These are phyloP conservation scores for Hysterium pulicare DNA, from an alignment of 2,329 filamentous ascomycete species.

Conservation along the genomic window DNA sequence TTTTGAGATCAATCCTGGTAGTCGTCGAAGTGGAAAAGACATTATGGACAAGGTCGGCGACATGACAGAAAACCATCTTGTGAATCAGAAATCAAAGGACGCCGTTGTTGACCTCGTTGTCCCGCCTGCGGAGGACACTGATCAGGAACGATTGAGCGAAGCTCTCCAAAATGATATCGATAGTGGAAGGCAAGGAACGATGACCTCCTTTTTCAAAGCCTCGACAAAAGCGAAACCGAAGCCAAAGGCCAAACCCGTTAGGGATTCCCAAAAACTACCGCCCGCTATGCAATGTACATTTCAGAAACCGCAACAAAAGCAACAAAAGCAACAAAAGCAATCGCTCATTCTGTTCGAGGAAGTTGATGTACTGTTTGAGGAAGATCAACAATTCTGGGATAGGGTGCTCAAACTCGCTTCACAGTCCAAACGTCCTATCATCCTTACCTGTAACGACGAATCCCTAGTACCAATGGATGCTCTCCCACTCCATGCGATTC, in stretches of 20 bases:
- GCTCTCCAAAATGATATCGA: slow-evolving; percentile 57
- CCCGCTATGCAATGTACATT: slow-evolving; percentile 20
- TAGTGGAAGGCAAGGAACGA: slow-evolving; percentile 70
- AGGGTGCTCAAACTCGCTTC: slow-evolving; percentile 74
- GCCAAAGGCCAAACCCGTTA: slow-evolving; percentile 9
- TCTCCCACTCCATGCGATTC: slow-evolving; percentile 78
- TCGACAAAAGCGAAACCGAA: slow-evolving; percentile 22
- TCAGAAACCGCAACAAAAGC: slow-evolving; percentile 18
- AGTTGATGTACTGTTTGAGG: slow-evolving; percentile 88
- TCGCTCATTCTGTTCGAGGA: slow-evolving; percentile 93
- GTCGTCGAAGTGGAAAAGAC: slow-evolving; percentile 81
- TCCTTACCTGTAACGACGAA: slow-evolving; percentile 95
- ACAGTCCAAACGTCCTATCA: slow-evolving; percentile 84
- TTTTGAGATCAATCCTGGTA: slow-evolving; percentile 88
- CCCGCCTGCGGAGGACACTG: slow-evolving; percentile 25
- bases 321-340: slow-evolving; percentile 67
- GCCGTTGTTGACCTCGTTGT: slow-evolving; percentile 25
- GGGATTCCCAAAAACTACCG: slow-evolving; percentile 14
- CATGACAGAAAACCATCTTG: slow-evolving; percentile 94
- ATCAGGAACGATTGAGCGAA: slow-evolving; percentile 38
- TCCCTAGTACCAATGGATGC: slow-evolving; percentile 70
- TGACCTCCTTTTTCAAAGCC: slow-evolving; percentile 75
- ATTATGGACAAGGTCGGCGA: slow-evolving; percentile 89
- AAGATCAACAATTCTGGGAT: slow-evolving; percentile 92
- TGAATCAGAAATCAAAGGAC: slow-evolving; percentile 50